Base-by-base conservation (phyloP, 345 rosid genomes). In the Bruguiera sexangula region DNA sequence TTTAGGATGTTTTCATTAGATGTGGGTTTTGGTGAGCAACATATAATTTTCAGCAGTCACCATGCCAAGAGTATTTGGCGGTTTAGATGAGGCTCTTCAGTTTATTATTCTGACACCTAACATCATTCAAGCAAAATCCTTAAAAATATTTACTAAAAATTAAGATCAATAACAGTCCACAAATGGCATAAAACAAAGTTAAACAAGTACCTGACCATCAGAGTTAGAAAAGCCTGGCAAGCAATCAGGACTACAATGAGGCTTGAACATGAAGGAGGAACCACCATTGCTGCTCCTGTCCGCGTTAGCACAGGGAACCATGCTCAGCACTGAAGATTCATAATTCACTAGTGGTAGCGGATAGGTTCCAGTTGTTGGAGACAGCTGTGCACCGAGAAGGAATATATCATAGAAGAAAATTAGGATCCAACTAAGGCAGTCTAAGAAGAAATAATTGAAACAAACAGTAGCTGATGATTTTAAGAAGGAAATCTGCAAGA, bases 301-400 rank as follows among this genome's bases (percentile, higher is more conserved):
- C 11, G 61, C 68, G 21, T 77, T 77, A 21, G 36, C 68, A 36
- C 31, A 48, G 67, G 62, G 58, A 55, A 58, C 69, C 67, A 72
- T 24, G 62, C 48, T 69, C 54, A 37, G 63, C 78, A 75, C 10
- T n/a, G 55, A 62, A 78, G 56, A 59, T 53, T 76, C 86, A 65
- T 66, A 72, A 68, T 65, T 62, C 20, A 67, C 72, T 27, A 64
- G 56, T 32, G 81, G 66, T 13, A 78, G 20, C 2, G 72, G 78
- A 69, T 91, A 87, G 43, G 86, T 89, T 67, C 97, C 97, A 3
- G 97, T 91, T 32, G 98, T 94, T 4, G 98, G 97, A 74, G 97
- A 94, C 22, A 89, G 91, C 85, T 81, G 75, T 26, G 46, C 37
- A 1, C 10, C 24, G 6, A 55, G 29, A 55, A 22, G 6, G 9